Evolutionary conservation across 2,329 filamentous ascomycete species (phyloP), one percentile per base, ranked within the genome.

Genomic region (Beauveria varroae): DNA sequence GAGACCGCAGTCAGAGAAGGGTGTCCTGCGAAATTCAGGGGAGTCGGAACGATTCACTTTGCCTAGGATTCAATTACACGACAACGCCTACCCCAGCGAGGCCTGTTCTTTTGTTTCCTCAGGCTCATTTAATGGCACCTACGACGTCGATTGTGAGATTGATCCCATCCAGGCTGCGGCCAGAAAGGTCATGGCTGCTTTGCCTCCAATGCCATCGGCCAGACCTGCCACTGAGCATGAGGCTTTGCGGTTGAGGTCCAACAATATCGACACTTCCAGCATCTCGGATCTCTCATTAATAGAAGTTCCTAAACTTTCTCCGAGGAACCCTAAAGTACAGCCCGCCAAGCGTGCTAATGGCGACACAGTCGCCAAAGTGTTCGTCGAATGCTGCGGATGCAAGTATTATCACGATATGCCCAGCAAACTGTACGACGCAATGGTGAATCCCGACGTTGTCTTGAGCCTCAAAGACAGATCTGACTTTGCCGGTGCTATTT

Each of bases 331-430:
- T 3, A 64, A 66, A 44, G 58, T 67, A n/a, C 58, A 54, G 6
- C 28, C 58, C 10, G 22, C 43, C 9, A 55, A 50, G 43, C 58
- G 51, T 10, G 4, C 20, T 20, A 56, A 12, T 64, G 67, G 67
- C 65, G 76, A 79, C 12, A 78, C 79, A 1, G 70, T 86, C 14
- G 81, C 82, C 40, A 88, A 87, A 73, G 82, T 86, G 76, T 80
- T 88, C 34, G 84, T 87, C 14, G 79, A 87, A 68, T 88, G 85
- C 71, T 88, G 85, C 72, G 76, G 74, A 61, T 88, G 85, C 77
- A 80, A 79, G 60, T 86, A 82, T 72, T 86, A 83, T 69, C 84
- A 87, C 66, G 85, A 88, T 69, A 82, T 88, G 81, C 85, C 85
- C 4, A 82, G 80, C 56, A 81, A 82, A 60, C 75, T 87, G 24